Evolutionary conservation across 2,329 filamentous ascomycete species (phyloP).

Genomic region (Hirsutella thompsonii): DNA sequence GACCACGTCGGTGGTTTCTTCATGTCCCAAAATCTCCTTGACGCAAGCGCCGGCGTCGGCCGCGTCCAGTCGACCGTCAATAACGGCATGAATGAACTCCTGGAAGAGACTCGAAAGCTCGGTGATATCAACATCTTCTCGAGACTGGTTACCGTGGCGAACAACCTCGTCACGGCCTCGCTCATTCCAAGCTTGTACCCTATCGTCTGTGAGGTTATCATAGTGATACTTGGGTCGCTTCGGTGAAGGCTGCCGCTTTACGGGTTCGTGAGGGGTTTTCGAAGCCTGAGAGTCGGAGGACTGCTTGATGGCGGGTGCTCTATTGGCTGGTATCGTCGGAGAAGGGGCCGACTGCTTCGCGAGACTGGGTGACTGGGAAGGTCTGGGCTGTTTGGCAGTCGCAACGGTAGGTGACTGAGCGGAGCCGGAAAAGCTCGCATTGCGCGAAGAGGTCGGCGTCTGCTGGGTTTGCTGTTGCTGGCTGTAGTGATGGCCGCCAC

Average conservation of each 20-base stretch:
- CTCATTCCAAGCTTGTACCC: conserved; percentile 53
- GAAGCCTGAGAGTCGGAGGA: conserved; percentile 6
- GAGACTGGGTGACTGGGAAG: conserved; percentile 8
- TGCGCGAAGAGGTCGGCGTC: conserved; percentile 6
- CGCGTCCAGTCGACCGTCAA: conserved; percentile 56
- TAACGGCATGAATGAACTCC: conserved; percentile 66
- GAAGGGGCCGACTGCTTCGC: conserved; percentile 9
- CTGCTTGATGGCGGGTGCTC: conserved; percentile 5
- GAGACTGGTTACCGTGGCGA: conserved; percentile 49
- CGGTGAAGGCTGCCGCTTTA: conserved; percentile 11
- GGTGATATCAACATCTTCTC: conserved; percentile 53
- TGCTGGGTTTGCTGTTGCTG: conserved; percentile 5
- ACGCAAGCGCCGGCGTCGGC: conserved; percentile 59
- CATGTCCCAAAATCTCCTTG: conserved; percentile 59
- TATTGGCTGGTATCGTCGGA: neutral
- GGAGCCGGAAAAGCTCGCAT: neutral
- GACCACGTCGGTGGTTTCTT: conserved; percentile 34
- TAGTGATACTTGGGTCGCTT: conserved; percentile 50
- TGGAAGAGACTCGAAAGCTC: conserved; percentile 65
- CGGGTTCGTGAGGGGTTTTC: conserved; percentile 9
- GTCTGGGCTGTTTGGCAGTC: conserved; percentile 7
- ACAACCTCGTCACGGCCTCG: conserved; percentile 56
- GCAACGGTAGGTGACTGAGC: conserved; percentile 6
- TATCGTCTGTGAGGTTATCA: conserved; percentile 59
- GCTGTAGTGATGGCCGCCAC: conserved; percentile 9